Evolutionary conservation across 768 basidiomycete genomes (phyloP), one percentile per base, ranked within the genome.

Genomic region (Pleurotus ostreatus): DNA sequence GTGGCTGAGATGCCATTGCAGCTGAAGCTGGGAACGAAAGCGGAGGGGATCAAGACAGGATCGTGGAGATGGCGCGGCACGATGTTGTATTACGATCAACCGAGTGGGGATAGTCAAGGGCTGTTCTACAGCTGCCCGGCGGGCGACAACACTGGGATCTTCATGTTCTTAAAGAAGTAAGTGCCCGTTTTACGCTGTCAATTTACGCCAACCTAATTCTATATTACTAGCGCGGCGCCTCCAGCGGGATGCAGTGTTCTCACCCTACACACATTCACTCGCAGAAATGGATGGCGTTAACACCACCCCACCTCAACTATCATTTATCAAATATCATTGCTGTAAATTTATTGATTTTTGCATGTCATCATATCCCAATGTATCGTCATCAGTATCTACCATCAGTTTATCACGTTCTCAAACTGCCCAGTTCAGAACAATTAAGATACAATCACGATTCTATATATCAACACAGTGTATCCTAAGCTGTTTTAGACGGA

Each of bases 21-120:
- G 63, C 64, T 86, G 38, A 65, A 74, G 6, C 61, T 78, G 20
- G 77, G 73, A 18, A 68, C 63, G 38, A 73, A 75, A 59, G 64
- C 55, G 20, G 67, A 66, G 23, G 74, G 76, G 23, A 65, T 80
- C n/a, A 61, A 60, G n/a, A 70, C 70, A 34, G 79, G 80, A 2
- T 62, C 59, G 8, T 85, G 83, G 83, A 62, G 74, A 48, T 86
- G 82, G 81, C 68, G 75, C 60, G 80, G 80, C 20, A 81, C 80
- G 11, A 76, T 76, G 75, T 71, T 84, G 30, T 78, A 78, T 60
- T 81, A 80, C 61, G 77, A 79, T 55, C 67, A 70, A 58, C 81
- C 76, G 5, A 22, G 62, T 15, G 64, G 65, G 59, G 71, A 72
- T 16, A 78, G 78, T 58, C 59, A 68, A n/a, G 78, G 78, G 4